Evolutionary conservation across 2,329 filamentous ascomycete genomes (phyloP).

Genomic region (Allantophomopsis lycopodina): DNA sequence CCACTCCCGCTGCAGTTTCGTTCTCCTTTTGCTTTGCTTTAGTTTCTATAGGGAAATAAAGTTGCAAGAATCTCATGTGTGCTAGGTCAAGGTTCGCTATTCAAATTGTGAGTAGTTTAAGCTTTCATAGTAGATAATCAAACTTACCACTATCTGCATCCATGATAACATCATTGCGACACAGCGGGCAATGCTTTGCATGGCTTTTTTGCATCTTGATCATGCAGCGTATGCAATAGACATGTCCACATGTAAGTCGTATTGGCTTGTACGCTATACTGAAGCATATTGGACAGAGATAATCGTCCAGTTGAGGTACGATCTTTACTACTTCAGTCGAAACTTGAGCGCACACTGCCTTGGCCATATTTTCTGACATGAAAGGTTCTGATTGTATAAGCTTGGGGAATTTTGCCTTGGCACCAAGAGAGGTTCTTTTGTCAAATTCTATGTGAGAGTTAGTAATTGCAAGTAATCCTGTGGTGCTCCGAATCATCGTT

Average conservation of each 20-base stretch:
- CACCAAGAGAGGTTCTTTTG: conserved; percentile 65
- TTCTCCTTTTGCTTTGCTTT: conserved; percentile 58
- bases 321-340: conserved; percentile 57
- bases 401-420: conserved; percentile 46
- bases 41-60: conserved; percentile 61
- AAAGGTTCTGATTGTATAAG: conserved; percentile 44
- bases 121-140: background rate
- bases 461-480: background rate
- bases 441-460: conserved; percentile 55
- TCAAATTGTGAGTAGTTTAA: background rate
- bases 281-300: conserved; percentile 69
- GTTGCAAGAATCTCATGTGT: conserved; percentile 55
- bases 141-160: conserved; percentile 50
- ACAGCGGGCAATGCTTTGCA: conserved; percentile 61
- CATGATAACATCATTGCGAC: conserved; percentile 58
- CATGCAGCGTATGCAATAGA: conserved; percentile 76
- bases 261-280: conserved; percentile 71
- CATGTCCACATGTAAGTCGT: conserved; percentile 58
- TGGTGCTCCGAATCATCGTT: too few relatives aligned
- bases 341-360: conserved; percentile 62
- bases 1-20: conserved; percentile 60
- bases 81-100: conserved; percentile 56
- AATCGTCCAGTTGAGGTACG: conserved; percentile 75
- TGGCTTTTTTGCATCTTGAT: conserved; percentile 63
- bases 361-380: conserved; percentile 55